Evolutionary conservation across 495 filamentous ascomycete genomes (phyloP), one percentile per base, ranked within the genome.

Genomic region (Daldinia caldariorum): DNA sequence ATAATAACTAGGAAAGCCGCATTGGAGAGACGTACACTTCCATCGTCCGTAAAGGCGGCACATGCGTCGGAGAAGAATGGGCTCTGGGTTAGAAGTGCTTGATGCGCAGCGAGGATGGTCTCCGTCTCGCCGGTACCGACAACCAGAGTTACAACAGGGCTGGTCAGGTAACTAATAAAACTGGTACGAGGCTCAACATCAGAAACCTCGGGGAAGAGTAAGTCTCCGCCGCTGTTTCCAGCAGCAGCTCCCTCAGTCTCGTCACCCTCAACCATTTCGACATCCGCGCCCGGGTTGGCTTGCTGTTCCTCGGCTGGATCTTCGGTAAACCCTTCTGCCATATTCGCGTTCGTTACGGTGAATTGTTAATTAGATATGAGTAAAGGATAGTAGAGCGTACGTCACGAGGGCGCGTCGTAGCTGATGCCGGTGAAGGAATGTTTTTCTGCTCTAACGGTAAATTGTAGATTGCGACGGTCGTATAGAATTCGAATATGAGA

Each of bases 61-160:
- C 89, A 89, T 2, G 83, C 79, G 16, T 89, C 84, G n/a, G 83
- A 79, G 77, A 98, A 91, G 70, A 84, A 92, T 4, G 93, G 90
- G 22, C 91, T 93, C 66, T 88, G 85, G 4, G 83, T 74, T 38
- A 98, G 85, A 53, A 97, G 83, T 13, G 79, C 88, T 77, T 97
- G 91, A 75, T 97, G 94, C 6, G 93, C 94, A 8, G 84, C 89
- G 26, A 97, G 84, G 14, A 87, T 78, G 8, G 88, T 88, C 69
- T 88, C 82, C 3, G 81, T 74, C 8, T 87, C 86, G 38, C 87
- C 87, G 39, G 76, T 73, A 31, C 94, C 94, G 29, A 97, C 83
- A n/a, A 88, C 69, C 16, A 97, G 80, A 20, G 90, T 89, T 38
- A 98, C 86, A 22, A 97, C 88, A 0, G 94, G 94, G 35, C 90